Evolutionary conservation across 768 basidiomycete species (phyloP).

Genomic region (Zangia roseola): DNA sequence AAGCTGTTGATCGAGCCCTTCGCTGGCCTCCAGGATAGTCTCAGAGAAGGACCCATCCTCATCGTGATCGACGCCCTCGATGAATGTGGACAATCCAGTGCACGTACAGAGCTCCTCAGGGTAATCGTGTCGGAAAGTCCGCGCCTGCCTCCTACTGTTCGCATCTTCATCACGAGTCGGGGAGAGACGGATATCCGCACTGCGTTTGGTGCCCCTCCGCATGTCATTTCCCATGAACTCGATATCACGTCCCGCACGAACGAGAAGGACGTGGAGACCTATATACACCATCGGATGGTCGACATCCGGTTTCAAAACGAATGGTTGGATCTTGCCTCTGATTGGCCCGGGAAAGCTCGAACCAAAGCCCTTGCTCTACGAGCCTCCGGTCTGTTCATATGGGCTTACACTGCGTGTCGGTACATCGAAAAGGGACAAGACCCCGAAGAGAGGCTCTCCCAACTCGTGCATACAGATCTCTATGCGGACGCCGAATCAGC

Average conservation of each 20-base stretch:
- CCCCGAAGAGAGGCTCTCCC: constrained; percentile 29
- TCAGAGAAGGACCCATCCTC: constrained; percentile 28
- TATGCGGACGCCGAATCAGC: constrained; percentile 28
- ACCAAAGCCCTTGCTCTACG: constrained; percentile 22
- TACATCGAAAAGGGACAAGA: constrained; percentile 32
- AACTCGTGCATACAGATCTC: constrained; percentile 20
- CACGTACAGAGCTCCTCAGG: constrained; percentile 29
- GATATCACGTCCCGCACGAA: constrained; percentile 28
- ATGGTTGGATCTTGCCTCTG: constrained; percentile 23
- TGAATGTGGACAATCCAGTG: constrained; percentile 27
- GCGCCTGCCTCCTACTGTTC: constrained; percentile 22
- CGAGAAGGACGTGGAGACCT: constrained; percentile 25
- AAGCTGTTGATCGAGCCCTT: constrained; percentile 35
- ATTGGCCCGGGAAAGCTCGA: constrained; percentile 29
- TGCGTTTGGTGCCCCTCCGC: constrained; percentile 6
- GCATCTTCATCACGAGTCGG: constrained; percentile 34
- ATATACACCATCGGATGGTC: constrained; percentile 26
- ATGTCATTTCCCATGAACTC: constrained; percentile 21
- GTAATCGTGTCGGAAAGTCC: constrained; percentile 25
- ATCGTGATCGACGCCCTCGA: constrained; percentile 38
- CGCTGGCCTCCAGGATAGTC: constrained; percentile 10
- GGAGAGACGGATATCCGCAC: constrained; percentile 29
- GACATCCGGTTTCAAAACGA: constrained; percentile 28
- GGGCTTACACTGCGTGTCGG: constrained; percentile 33
- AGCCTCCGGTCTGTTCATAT: constrained; percentile 34